Conservation (phyloP, 2,329 filamentous ascomycete species). For the Madurella fahalii region DNA sequence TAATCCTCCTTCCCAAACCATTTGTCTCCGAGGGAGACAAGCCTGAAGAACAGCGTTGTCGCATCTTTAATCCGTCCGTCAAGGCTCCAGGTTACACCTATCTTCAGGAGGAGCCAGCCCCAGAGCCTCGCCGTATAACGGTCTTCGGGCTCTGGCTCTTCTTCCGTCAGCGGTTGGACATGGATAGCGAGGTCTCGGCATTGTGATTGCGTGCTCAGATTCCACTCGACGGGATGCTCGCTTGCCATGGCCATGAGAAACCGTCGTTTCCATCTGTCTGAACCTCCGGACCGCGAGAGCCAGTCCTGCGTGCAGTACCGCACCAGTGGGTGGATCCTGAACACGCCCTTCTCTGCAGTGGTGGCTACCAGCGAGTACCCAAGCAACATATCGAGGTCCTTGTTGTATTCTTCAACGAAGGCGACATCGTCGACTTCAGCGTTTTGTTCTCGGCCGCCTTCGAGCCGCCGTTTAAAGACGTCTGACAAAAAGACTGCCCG, state of each 20-base stretch:
- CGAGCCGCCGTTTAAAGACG: too few species aligned
- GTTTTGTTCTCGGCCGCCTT: too few species aligned
- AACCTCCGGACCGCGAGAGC: neutral
- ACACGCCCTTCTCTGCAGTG: conserved; percentile 21
- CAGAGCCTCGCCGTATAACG: neutral
- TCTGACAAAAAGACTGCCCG: too few species aligned
- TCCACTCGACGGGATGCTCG: too few species aligned
- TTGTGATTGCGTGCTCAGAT: neutral
- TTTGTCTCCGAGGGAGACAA: too few species aligned
- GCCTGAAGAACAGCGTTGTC: too few species aligned
- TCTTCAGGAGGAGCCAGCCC: neutral
- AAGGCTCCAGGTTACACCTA: neutral
- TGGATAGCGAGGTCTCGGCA: neutral
- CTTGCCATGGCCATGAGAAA: neutral
- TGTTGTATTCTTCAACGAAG: conserved; percentile 23
- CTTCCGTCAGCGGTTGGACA: neutral
- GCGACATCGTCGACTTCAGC: neutral
- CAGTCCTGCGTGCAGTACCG: conserved; percentile 15
- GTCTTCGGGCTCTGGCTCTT: neutral
- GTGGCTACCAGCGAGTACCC: conserved; percentile 35
- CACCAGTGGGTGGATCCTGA: conserved; percentile 41
- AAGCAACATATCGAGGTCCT: conserved; percentile 32
- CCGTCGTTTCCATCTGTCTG: neutral
- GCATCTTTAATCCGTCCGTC: neutral
- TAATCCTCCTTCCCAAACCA: too few species aligned